A percentile compares a stretch with the other conserved stretches of the same genome.
Conservation (phyloP, 306 rosid genomes). For the Casuarina glauca region DNA sequence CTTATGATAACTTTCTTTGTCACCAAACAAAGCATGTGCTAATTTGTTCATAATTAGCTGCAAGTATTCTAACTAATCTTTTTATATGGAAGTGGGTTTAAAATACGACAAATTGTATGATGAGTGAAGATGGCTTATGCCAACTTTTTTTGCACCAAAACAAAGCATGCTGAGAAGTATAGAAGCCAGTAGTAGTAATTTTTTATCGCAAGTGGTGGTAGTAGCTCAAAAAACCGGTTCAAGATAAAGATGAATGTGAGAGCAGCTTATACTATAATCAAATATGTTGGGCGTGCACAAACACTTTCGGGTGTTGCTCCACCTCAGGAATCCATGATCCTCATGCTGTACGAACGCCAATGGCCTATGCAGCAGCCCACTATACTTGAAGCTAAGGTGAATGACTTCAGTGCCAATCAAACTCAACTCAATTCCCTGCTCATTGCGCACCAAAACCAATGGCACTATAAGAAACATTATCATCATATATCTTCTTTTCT, state of each 20-base stretch:
- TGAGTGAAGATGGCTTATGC: no score
- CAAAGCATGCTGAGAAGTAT: not conserved
- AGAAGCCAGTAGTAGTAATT: no score
- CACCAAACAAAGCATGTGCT: no score
- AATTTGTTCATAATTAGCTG: no score
- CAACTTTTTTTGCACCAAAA: not conserved
- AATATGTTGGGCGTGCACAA: constrained; percentile 43
- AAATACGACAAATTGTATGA: no score
- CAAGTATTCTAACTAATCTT: no score
- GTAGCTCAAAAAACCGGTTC: not conserved
- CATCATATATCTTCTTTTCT: not conserved
- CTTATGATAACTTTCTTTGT: no score
- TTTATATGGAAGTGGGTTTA: no score
- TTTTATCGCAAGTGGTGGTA: not conserved
- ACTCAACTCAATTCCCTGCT: constrained; percentile 23
- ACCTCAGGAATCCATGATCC: constrained; percentile 56
- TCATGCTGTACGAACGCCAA: constrained; percentile 4
- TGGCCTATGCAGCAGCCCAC: not conserved
- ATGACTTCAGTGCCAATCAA: constrained; percentile 4
- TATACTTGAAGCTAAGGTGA: not conserved
- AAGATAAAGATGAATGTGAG: not conserved
- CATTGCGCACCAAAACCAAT: constrained; percentile 35
- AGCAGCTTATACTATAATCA: constrained; percentile 9
- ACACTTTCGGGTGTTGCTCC: constrained; percentile 53
- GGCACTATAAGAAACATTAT: constrained; percentile 30